Percentiles rank a stretch among this genome's conserved stretches.
These are phyloP conservation scores for Kwoniella bestiolae DNA, from an alignment of 768 basidiomycete genomes.

Conservation along the genomic window DNA sequence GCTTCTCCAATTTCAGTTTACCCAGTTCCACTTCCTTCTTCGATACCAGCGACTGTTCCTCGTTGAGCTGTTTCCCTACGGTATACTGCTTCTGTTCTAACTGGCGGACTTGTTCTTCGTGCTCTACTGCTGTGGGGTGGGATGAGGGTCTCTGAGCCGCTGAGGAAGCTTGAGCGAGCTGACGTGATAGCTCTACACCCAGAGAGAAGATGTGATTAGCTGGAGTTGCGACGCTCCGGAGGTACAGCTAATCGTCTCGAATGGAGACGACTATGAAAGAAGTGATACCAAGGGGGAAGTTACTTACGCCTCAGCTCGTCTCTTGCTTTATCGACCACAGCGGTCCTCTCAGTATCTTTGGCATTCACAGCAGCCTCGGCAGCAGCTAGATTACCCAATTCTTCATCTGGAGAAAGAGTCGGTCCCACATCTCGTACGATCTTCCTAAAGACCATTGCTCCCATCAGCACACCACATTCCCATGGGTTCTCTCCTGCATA, in stretches of 20 bases:
- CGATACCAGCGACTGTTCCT: slow-evolving; percentile 38
- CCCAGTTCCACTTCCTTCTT: slow-evolving; percentile 46
- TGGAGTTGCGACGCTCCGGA: too few relatives aligned
- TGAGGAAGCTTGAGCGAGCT: slow-evolving; percentile 31
- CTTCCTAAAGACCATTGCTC: slow-evolving; percentile 11
- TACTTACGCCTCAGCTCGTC: slow-evolving; percentile 36
- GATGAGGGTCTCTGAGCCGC: slow-evolving; percentile 42
- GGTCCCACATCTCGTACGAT: slow-evolving; percentile 42
- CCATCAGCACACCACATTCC: not conserved
- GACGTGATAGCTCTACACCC: slow-evolving; percentile 37
- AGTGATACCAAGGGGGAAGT: not conserved
- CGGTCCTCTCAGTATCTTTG: slow-evolving; percentile 31
- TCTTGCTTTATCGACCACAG: slow-evolving; percentile 21
- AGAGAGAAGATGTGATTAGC: too few relatives aligned
- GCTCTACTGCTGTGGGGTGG: slow-evolving; percentile 38
- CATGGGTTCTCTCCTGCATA: not conserved
- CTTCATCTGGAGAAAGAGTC: slow-evolving; percentile 39
- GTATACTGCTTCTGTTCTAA: slow-evolving; percentile 42
- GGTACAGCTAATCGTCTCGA: too few relatives aligned
- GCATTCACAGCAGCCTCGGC: slow-evolving; percentile 43
- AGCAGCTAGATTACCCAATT: slow-evolving; percentile 39
- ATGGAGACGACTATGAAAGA: too few relatives aligned
- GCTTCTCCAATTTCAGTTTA: slow-evolving; percentile 35
- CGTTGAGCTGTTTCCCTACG: slow-evolving; percentile 39
- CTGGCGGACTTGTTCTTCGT: slow-evolving; percentile 36